Evolutionary conservation across 352 stramenopile genomes (phyloP), one percentile per base, ranked within the genome.

Genomic region (Globisporangium camurandrum): DNA sequence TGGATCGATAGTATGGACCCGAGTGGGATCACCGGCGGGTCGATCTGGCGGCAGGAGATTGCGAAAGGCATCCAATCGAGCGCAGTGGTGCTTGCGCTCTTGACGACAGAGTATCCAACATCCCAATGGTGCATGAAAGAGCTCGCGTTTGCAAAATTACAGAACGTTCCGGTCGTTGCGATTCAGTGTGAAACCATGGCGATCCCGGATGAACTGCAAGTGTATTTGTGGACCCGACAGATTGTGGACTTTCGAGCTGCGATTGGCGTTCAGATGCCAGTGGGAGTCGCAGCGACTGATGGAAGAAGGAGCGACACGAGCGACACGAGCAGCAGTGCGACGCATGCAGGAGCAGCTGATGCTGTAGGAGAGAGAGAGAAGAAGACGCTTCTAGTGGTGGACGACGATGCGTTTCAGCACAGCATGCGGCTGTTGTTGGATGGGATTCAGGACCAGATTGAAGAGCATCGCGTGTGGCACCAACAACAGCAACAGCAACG

Each of bases 71-170:
- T 93, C 31, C 67, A 83, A 10, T 81, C 68, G 19, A 87, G 77
- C 38, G 78, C 81, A 2, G 63, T 93, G 1, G 78, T 93, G 37
- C 50, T 93, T 7, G 75, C 76, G 27, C 51, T 93, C 24, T 64
- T 93, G 16, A 90, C 75, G 1, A 64, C 67, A n/a, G 78, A 93
- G 33, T 93, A 93, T 38, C 75, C 81, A 1, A 27, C 69, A 28
- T 90, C 76, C 8, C 78, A 89, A 46, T 90, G 78, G 76, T 93
- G 82, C 51, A 90, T 93, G 80, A 91, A 91, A 43, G 82, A 93
- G 50, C 57, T 93, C 6, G 82, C 82, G 7, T 91, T 91, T 51
- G 82, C 82, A 20, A 90, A 90, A 45, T 82, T 86, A 71, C 75
- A 89, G 57, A 89, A 90, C 43, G 72, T 89, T 0, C 76, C 75